Base-by-base conservation (phyloP, 805 yeast species). In the Schwanniomyces polymorphus region DNA sequence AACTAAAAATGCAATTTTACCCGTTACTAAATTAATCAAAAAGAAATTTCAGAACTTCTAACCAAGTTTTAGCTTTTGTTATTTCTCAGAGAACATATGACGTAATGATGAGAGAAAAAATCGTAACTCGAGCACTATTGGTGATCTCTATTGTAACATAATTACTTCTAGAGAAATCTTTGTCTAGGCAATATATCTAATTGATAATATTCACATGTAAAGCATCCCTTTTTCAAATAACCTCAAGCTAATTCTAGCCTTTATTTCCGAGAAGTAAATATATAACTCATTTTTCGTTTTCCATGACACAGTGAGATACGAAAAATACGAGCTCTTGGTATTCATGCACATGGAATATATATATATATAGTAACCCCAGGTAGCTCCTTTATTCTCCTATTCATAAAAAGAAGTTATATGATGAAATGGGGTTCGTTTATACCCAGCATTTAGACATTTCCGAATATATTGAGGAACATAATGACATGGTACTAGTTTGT, bases 401-500 rank as follows among this genome's bases (percentile, higher is more conserved):
- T 6, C 33, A 12, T 11, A 6, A 3, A 12, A 5, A 6, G 23
- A 14, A 5, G 23, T 9, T n/a, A 21, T 37, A 37, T 21, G 11
- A 37, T 21, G 39, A 37, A 25, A 38, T 38, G 41, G 41, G 41
- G 2, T 25, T 38, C 12, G 12, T 26, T 25, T 38, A 26, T 9
- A 18, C 41, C 5, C 29, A 38, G 8, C 26, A 26, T 23, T 8
- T 38, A 18, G 41, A 38, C 25, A 12, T 25, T n/a, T 11, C 25
- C 3, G 27, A 37, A 38, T 25, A 16, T 25, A 5, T 17, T 38
- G 28, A 12, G 9, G 29, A 38, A 8, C 16, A 23, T 16, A 12
- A 21, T 4, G 31, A 38, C 14, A n/a, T 9, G 23, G 23, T 45
- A 26, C 33, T 49, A 35, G 41, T 42, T 16, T 52, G 53, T 33